Conservation (phyloP, 192 early-diverging fungal species). For the Phlyctochytrium planicorne region DNA sequence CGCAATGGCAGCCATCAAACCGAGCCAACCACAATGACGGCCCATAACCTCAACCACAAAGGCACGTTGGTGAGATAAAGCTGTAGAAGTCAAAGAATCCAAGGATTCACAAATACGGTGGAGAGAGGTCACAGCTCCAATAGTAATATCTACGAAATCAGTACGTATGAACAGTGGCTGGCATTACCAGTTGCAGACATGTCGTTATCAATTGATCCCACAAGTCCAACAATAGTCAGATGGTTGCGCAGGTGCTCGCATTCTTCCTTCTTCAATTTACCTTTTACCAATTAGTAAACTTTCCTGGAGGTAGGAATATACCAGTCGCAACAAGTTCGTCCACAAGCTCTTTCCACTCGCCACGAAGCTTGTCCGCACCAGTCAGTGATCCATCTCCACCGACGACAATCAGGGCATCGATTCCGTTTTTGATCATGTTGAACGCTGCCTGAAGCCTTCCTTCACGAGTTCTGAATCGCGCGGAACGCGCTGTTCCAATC, state of each 20-base stretch:
- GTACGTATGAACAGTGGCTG: not conserved
- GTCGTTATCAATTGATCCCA: slow-evolving; percentile 98
- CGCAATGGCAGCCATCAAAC: slow-evolving; percentile 64
- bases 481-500: slow-evolving; percentile 92
- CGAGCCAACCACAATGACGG: slow-evolving; percentile 95
- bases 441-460: slow-evolving; percentile 80
- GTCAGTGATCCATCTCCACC: slow-evolving; percentile 98
- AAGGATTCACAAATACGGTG: slow-evolving; percentile 95
- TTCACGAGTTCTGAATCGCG: slow-evolving; percentile 76
- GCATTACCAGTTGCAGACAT: slow-evolving; percentile 49
- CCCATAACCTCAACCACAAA: slow-evolving; percentile 99
- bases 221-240: slow-evolving; percentile 93
- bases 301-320: not conserved
- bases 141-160: slow-evolving; percentile 87
- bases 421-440: slow-evolving; percentile 88
- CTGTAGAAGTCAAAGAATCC: slow-evolving; percentile 89
- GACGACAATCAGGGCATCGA: slow-evolving; percentile 92
- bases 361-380: slow-evolving; percentile 86
- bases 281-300: slow-evolving; percentile 7
- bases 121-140: slow-evolving; percentile 89
- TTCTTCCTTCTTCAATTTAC: slow-evolving; percentile 58
- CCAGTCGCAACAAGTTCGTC: slow-evolving; percentile 65
- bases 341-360: slow-evolving; percentile 86
- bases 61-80: slow-evolving; percentile 90
- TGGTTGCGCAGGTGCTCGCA: slow-evolving; percentile 57